Evolutionary conservation across 352 stramenopile species (phyloP), one percentile per base, ranked within the genome.

Genomic region (Pythium pyrilobum): DNA sequence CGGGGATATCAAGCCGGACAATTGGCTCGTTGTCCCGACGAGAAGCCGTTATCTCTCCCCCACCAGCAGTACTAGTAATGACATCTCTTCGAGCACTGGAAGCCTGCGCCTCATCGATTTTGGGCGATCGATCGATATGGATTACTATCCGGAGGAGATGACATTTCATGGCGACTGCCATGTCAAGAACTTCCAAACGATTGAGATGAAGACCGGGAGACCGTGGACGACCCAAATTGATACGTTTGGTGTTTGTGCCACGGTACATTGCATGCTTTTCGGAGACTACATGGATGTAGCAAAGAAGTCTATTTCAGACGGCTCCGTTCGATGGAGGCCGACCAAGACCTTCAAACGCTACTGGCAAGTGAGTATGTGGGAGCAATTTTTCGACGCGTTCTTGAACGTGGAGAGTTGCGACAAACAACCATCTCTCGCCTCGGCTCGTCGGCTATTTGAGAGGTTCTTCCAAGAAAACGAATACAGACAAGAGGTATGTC

Each of bases 221-320:
- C 79, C 79, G 20, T 95, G 85, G 85, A 91, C 74, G 20, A 64
- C 81, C 11, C 85, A 95, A 66, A 89, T 95, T 43, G 85, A 95
- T 52, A 81, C 81, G 15, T 95, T 95, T 47, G 85, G 83, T 5
- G 69, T 95, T 29, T 83, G 74, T 31, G 81, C 65, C 6, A 92
- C 80, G 2, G 55, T 81, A 8, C 74, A 95, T 45, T 92, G 82
- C 57, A 77, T 95, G 72, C 69, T 95, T 2, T 93, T 91, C 34
- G 83, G 83, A 23, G 69, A 85, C 10, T 95, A 93, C 62, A 93
- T 95, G 78, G 67, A 93, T 54, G 64, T 92, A 13, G 64, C 67
- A 8, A 61, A 62, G 28, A 46, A 54, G 3, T 58, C 65, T 20
- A 52, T 57, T 31, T 42, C 62, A 11, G 62, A 69, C 7, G 71